These are phyloP conservation scores for Mucor irregularis DNA, from an alignment of 371 early-diverging fungal genomes.

Conservation along the genomic window DNA sequence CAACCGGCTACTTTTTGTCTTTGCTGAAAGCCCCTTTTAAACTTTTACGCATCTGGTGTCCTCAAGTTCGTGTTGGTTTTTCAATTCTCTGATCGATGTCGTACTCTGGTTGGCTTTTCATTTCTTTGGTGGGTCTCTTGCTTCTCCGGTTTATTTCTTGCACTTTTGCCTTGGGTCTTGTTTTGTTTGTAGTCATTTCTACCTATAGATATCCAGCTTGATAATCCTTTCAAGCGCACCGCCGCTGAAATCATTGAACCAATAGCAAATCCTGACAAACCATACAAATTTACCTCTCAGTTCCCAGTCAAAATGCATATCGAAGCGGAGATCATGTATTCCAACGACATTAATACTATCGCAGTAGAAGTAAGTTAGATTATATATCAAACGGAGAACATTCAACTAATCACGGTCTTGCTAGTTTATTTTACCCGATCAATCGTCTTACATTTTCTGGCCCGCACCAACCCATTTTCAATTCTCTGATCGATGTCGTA, in stretches of 20 bases:
- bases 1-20: no score
- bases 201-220: slow-evolving; percentile 35
- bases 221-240: slow-evolving; percentile 34
- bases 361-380: slow-evolving; percentile 40
- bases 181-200: slow-evolving; percentile 31
- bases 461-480: slow-evolving; percentile 41
- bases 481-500: no score
- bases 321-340: slow-evolving; percentile 42
- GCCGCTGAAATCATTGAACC: slow-evolving; percentile 40
- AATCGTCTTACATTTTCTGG: slow-evolving; percentile 38
- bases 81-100: no score
- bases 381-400: background rate
- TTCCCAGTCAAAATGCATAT: slow-evolving; percentile 37
- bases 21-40: no score
- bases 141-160: no score
- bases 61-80: no score
- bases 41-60: no score
- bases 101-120: no score
- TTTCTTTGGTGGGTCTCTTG: no score
- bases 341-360: slow-evolving; percentile 31
- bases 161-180: no score
- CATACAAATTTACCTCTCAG: slow-evolving; percentile 28
- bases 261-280: slow-evolving; percentile 42
- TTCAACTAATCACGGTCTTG: background rate
- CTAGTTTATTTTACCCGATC: slow-evolving; percentile 42